Evolutionary conservation across 108 stramenopile species (phyloP).

Genomic region (Cyclotella sp.): DNA sequence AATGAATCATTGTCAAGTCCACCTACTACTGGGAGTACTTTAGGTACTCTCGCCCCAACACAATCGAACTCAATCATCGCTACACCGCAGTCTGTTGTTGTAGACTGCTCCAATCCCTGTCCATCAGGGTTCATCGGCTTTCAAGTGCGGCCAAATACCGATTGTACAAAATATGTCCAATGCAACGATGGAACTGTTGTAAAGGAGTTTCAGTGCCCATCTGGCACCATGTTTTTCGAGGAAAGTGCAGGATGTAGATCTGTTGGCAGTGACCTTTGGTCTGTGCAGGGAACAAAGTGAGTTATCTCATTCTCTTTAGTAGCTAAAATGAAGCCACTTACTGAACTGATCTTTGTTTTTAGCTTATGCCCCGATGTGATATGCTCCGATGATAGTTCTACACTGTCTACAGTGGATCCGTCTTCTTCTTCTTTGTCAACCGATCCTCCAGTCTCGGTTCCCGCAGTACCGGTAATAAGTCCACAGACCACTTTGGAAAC

Average conservation of each 20-base stretch:
- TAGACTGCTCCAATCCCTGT: slow-evolving; percentile 8
- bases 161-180: slow-evolving; percentile 15
- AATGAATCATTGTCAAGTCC: too few species aligned
- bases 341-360: background rate
- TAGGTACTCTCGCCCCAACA: background rate
- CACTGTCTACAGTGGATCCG: background rate
- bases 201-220: slow-evolving; percentile 8
- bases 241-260: background rate
- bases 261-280: background rate
- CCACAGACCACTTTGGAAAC: background rate
- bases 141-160: background rate
- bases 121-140: background rate
- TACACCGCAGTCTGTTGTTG: background rate
- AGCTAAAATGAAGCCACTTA: too few species aligned
- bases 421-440: background rate
- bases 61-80: background rate
- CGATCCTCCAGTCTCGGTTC: background rate
- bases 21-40: background rate
- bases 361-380: slow-evolving; percentile 1
- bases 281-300: background rate
- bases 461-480: background rate
- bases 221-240: background rate
- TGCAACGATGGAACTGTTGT: slow-evolving; percentile 12
- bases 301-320: too few species aligned
- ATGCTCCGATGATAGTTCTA: background rate